Evolutionary conservation across 192 early-diverging fungal genomes (phyloP).

Genomic region (Rhizoclosmatium globosum): DNA sequence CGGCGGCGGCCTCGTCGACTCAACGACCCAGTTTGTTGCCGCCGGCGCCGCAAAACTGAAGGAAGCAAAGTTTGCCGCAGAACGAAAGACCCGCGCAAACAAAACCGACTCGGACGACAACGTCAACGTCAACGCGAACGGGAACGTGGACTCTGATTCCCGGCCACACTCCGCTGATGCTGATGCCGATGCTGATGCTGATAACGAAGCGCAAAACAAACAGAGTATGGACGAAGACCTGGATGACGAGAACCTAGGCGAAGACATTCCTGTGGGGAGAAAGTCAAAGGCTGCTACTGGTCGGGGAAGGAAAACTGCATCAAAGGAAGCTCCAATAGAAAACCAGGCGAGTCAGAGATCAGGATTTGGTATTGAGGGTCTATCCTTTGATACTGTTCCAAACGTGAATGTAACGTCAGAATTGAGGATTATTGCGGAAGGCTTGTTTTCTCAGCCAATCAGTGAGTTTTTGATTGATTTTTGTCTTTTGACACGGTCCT

Average conservation of each 20-base stretch:
- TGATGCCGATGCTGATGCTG: neutral
- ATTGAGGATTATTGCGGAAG: conserved; percentile 54
- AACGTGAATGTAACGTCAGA: conserved; percentile 51
- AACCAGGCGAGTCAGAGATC: neutral
- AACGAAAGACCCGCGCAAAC: conserved; percentile 6
- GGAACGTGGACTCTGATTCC: neutral
- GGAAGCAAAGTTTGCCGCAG: conserved; percentile 53
- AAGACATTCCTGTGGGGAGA: neutral
- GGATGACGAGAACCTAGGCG: neutral
- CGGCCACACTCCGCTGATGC: neutral
- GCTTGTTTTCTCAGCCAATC: conserved; percentile 47
- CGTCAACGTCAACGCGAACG: neutral
- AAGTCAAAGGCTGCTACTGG: neutral
- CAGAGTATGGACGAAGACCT: neutral
- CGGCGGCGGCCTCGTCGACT: conserved; percentile 18
- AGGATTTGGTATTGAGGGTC: conserved; percentile 49
- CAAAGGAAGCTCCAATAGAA: neutral
- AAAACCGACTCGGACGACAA: neutral
- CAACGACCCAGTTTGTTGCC: conserved; percentile 57
- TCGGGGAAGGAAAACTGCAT: neutral
- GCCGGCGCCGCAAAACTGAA: conserved; percentile 58
- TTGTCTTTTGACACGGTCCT: neutral
- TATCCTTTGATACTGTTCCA: conserved; percentile 57
- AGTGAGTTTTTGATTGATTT: conserved; percentile 35
- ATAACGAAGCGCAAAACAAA: neutral